phyloP scores from a whole-genome alignment of 306 rosid genomes.

The Amphicarpaea edgeworthii region DNA sequence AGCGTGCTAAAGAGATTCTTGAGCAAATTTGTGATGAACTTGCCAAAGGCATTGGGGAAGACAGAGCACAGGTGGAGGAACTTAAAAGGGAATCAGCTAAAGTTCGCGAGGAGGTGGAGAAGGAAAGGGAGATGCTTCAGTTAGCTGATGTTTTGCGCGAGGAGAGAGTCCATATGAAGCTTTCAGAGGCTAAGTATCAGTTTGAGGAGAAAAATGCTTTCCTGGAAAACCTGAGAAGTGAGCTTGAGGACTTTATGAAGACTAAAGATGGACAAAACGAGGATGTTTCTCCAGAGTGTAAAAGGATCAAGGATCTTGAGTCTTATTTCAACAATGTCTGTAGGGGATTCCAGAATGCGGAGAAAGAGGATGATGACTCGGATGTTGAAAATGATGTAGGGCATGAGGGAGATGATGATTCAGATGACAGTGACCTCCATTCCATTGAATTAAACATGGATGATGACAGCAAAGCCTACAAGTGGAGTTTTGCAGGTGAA shows the following conservation, averaged over 20 bases:
- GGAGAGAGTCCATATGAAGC: constrained; percentile 98
- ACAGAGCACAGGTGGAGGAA: constrained; percentile 83
- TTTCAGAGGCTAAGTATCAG: constrained; percentile 87
- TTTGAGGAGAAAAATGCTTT: constrained; percentile 92
- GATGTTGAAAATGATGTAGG: constrained; percentile 53
- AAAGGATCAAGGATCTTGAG: constrained; percentile 73
- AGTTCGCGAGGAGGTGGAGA: constrained; percentile 80
- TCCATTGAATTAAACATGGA: constrained; percentile 93
- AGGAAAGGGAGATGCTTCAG: constrained; percentile 97
- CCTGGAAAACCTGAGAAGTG: constrained; percentile 67
- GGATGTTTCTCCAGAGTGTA: constrained; percentile 52
- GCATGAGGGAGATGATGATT: constrained; percentile 62
- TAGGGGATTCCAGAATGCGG: constrained; percentile 53
- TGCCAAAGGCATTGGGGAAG: constrained; percentile 84
- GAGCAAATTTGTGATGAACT: constrained; percentile 88
- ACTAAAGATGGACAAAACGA: constrained; percentile 59
- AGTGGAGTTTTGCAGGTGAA: constrained; percentile 68
- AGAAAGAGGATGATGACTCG: constrained; percentile 49
- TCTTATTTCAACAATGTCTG: constrained; percentile 66
- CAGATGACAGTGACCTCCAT: constrained; percentile 78
- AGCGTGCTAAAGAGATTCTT: constrained; percentile 81
- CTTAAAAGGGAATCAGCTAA: constrained; percentile 76
- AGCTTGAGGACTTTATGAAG: constrained; percentile 68
- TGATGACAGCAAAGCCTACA: constrained; percentile 59
- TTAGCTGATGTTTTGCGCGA: constrained; percentile 83